Evolutionary conservation across 164 flowering plant species (phyloP).

Genomic region (Sedum album): DNA sequence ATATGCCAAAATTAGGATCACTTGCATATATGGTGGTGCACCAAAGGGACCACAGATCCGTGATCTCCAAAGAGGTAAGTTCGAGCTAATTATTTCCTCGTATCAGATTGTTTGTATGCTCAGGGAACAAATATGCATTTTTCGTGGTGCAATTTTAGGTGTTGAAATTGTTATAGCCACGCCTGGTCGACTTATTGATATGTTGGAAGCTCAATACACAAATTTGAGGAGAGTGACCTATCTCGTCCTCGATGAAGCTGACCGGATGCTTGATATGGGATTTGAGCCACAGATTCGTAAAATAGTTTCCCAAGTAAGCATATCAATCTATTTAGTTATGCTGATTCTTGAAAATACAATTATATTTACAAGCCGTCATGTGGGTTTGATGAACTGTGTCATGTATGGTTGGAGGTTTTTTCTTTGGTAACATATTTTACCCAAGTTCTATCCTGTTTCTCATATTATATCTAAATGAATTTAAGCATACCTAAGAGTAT

Average conservation of each 20-base stretch:
- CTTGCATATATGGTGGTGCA: constrained; percentile 94
- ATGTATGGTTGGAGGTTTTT: no score
- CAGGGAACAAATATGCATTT: neutral
- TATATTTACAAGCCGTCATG: neutral
- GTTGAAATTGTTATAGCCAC: constrained; percentile 97
- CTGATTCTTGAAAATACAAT: neutral
- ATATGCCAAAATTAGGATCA: constrained; percentile 51
- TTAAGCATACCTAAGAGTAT: neutral
- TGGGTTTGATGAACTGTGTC: neutral
- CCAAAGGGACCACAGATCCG: constrained; percentile 98
- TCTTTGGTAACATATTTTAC: neutral
- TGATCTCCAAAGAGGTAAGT: constrained; percentile 74
- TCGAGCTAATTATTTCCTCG: neutral
- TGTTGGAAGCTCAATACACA: constrained; percentile 86
- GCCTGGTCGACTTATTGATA: constrained; percentile 92
- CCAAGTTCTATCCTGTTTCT: neutral
- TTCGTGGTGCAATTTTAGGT: constrained; percentile 37
- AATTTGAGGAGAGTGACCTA: constrained; percentile 87
- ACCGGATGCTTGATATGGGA: constrained; percentile 98
- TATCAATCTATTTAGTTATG: neutral
- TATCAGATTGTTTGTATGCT: neutral
- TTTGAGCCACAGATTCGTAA: constrained; percentile 97
- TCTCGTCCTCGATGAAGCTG: constrained; percentile 97
- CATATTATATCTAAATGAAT: neutral
- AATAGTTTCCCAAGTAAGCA: constrained; percentile 62